Evolutionary conservation across 106 monocot genomes (phyloP), one percentile per base, ranked within the genome.

Genomic region (Allium sativum): DNA sequence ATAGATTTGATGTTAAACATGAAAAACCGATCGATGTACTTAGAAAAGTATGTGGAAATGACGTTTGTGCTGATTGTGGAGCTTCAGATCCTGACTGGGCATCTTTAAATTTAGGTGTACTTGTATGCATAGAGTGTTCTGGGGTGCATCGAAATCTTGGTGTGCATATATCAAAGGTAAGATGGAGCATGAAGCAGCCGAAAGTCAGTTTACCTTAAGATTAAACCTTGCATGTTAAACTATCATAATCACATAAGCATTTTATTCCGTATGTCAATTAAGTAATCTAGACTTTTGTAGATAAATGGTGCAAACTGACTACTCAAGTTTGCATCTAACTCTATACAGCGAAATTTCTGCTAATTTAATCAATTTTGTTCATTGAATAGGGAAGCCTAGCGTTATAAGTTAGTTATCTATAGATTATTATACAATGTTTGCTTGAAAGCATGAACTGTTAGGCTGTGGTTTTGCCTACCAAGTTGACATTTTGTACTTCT

Each of bases 51-150:
- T 13, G 21, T 68, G 92, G 92, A 9, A 92, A 92, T 65, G 76
- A 74, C 44, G 56, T 76, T 42, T 92, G 92, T 81, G 84, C 84
- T 18, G 92, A 92, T 54, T 92, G 87, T 76, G 92, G 83, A 59
- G 76, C 83, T 69, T 52, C 78, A 43, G 92, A 81, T 15, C 92
- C 92, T 21, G 92, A 92, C 68, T 92, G 92, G 92, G 92, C 92
- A 63, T 92, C 92, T 11, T 43, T 92, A 14, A 92, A 92, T 43
- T 86, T 92, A 62, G 92, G 92, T 0, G 59, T 87, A 58, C 87
- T 92, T 55, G 66, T 92, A 10, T 92, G 92, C 68, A 92, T 92
- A 19, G 92, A 92, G 68, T 92, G 92, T 69, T 92, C 92, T 56
- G 86, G 86, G 53, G 86, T 82, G 42, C 86, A 86, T 66, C 75